Evolutionary conservation across 148 eudicot genomes (phyloP).

Genomic region (Tetragonia tetragonoides): DNA sequence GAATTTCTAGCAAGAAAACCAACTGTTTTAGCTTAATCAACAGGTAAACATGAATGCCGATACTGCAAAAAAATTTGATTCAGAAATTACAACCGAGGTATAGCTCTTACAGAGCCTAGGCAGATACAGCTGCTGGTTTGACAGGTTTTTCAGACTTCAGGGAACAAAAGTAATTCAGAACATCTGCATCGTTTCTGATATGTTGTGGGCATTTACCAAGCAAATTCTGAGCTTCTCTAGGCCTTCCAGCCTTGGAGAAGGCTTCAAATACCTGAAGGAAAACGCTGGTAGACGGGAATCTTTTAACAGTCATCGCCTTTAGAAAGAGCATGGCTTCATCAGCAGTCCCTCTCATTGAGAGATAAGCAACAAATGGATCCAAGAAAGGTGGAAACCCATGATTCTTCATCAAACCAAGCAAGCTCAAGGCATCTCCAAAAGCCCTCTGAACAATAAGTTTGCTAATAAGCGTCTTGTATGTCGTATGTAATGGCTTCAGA

Average conservation of each 20-base stretch:
- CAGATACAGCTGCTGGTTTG: slow-evolving; percentile 32
- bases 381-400: slow-evolving; percentile 76
- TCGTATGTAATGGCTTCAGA: slow-evolving; percentile 48
- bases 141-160: slow-evolving; percentile 33
- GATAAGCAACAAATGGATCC: slow-evolving; percentile 55
- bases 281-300: slow-evolving; percentile 51
- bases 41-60: no score
- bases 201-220: slow-evolving; percentile 61
- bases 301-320: slow-evolving; percentile 51
- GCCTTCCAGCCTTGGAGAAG: slow-evolving; percentile 56
- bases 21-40: no score
- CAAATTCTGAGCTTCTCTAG: slow-evolving; percentile 61
- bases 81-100: not conserved
- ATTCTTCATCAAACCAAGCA: slow-evolving; percentile 65
- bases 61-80: no score
- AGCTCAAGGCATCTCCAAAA: slow-evolving; percentile 53
- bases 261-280: slow-evolving; percentile 60
- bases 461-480: slow-evolving; percentile 57
- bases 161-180: slow-evolving; percentile 61
- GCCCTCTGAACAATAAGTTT: slow-evolving; percentile 53
- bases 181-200: slow-evolving; percentile 67
- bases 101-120: slow-evolving; percentile 21
- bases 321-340: slow-evolving; percentile 59
- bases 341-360: slow-evolving; percentile 54
- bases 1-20: no score